A percentile compares a stretch with the other conserved stretches of the same genome.
Conservation (phyloP, 1,139 yeast genomes). For the Debaryomyces sp. region DNA sequence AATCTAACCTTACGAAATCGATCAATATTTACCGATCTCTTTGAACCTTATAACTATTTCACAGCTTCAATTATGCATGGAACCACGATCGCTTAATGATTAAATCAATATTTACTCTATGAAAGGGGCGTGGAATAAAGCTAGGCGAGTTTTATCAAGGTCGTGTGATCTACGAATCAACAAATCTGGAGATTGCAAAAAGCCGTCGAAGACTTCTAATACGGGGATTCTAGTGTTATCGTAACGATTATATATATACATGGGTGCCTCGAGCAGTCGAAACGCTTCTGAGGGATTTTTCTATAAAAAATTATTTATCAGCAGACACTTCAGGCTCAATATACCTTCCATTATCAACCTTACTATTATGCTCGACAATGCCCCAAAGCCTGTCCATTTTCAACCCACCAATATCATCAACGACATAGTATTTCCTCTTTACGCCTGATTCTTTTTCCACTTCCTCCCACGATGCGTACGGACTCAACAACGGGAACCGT, state of each 20-base stretch:
- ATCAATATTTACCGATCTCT: neutral
- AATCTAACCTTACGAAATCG: neutral
- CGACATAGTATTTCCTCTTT: slow-evolving; percentile 54
- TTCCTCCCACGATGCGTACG: slow-evolving; percentile 66
- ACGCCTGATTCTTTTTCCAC: slow-evolving; percentile 36
- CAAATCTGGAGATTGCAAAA: neutral
- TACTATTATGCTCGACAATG: slow-evolving; percentile 65
- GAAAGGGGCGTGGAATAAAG: neutral
- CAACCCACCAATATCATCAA: slow-evolving; percentile 77
- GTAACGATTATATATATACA: slow-evolving; percentile 2
- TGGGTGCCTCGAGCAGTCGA: neutral
- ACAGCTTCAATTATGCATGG: neutral
- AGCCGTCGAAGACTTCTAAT: neutral
- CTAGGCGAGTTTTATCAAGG: neutral
- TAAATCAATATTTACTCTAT: neutral
- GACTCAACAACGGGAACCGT: slow-evolving; percentile 36
- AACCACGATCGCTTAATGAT: neutral
- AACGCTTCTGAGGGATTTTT: neutral
- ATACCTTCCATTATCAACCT: slow-evolving; percentile 67
- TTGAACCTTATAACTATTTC: neutral
- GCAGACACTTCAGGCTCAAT: slow-evolving; percentile 19
- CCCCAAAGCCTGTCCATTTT: slow-evolving; percentile 88
- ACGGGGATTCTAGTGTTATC: neutral
- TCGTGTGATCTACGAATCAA: slow-evolving; percentile 3
- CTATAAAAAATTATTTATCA: neutral